phyloP scores from a whole-genome alignment of 176 grass and related monocot genomes.

The Secale cereale region DNA sequence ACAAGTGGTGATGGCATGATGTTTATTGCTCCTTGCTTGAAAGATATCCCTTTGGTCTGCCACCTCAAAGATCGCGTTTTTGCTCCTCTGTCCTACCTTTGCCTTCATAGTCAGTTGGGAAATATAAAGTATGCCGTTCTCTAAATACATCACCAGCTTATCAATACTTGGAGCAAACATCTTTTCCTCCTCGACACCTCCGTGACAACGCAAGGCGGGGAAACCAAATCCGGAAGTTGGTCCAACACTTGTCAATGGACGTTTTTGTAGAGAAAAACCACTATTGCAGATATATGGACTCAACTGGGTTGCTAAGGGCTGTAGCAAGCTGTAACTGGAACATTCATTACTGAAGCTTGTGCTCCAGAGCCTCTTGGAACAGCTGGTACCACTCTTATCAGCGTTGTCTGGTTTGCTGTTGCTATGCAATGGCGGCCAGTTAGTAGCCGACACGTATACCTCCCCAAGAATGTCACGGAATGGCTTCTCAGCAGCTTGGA shows the following conservation, averaged over 20 bases:
- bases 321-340: neutral
- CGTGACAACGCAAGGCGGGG: too few relatives aligned
- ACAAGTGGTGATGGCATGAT: slow-evolving; percentile 31
- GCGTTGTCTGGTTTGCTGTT: neutral
- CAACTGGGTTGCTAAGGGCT: neutral
- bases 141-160: too few relatives aligned
- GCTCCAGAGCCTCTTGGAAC: neutral
- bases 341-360: neutral
- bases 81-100: slow-evolving; percentile 3
- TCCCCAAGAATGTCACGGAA: slow-evolving; percentile 43
- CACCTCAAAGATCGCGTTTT: neutral
- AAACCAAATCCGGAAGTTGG: too few relatives aligned
- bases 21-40: slow-evolving; percentile 41
- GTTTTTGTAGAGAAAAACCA: neutral
- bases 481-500: slow-evolving; percentile 41
- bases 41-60: neutral
- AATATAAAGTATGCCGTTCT: too few relatives aligned
- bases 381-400: neutral
- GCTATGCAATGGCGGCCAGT: neutral
- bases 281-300: neutral
- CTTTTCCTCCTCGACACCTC: too few relatives aligned
- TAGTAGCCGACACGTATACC: slow-evolving; percentile 5
- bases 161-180: too few relatives aligned
- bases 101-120: neutral
- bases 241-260: too few relatives aligned